These are phyloP conservation scores for Trifolium dubium DNA, from an alignment of 306 rosid genomes.

Conservation along the genomic window DNA sequence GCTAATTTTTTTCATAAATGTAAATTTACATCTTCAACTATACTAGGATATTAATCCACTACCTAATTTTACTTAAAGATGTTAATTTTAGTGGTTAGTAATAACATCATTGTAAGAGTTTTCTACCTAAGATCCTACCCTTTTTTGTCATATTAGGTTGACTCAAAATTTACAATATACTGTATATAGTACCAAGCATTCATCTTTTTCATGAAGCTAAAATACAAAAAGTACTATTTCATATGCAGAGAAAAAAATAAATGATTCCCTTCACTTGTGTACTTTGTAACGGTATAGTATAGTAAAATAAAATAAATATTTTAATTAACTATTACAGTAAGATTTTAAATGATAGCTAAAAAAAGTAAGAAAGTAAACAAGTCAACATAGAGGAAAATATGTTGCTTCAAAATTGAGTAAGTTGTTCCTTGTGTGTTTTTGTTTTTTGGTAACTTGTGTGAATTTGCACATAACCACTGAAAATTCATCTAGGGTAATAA, in stretches of 20 bases:
- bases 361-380: conserved; percentile 22
- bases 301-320: conserved; percentile 30
- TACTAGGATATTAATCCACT: conserved; percentile 7
- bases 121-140: conserved; percentile 22
- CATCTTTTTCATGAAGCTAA: conserved; percentile 36
- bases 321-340: conserved; percentile 39
- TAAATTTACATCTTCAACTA: conserved; percentile 22
- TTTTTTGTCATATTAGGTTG: conserved; percentile 47
- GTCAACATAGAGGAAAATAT: conserved; percentile 21
- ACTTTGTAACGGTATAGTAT: conserved; percentile 20
- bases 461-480: conserved; percentile 32
- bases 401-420: conserved; percentile 24
- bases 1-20: background rate
- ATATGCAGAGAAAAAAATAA: background rate
- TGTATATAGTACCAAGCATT: conserved; percentile 30
- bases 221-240: conserved; percentile 40
- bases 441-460: background rate
- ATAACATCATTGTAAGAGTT: conserved; percentile 2
- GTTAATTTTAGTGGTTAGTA: conserved; percentile 24
- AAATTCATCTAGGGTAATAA: conserved; percentile 22
- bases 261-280: conserved; percentile 18
- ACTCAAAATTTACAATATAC: conserved; percentile 35
- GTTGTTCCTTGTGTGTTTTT: background rate
- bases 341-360: conserved; percentile 9
- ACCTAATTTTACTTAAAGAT: background rate